Percentiles rank a stretch among this genome's conserved stretches.
phyloP scores from a whole-genome alignment of 2,329 filamentous ascomycete genomes.

The Coniochaeta ligniaria region DNA sequence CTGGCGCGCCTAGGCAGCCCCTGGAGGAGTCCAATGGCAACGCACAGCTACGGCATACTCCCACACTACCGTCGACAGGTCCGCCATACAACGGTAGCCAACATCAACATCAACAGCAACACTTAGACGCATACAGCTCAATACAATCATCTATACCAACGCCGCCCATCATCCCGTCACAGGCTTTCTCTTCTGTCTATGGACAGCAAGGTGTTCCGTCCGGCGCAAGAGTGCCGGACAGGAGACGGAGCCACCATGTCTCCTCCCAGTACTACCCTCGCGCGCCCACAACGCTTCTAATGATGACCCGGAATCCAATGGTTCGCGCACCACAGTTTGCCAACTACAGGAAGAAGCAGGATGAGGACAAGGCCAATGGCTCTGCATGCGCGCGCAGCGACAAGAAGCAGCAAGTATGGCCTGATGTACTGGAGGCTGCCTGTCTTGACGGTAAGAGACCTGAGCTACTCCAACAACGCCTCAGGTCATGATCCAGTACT shows the following conservation, averaged over 20 bases:
- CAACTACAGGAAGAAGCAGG: slow-evolving; percentile 59
- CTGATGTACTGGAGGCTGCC: slow-evolving; percentile 55
- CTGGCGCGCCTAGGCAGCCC: slow-evolving; percentile 27
- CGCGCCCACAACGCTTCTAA: slow-evolving; percentile 8
- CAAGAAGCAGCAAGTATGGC: slow-evolving; percentile 55
- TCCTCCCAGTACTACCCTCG: background rate
- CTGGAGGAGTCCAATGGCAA: slow-evolving; percentile 47
- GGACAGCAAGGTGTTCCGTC: slow-evolving; percentile 11
- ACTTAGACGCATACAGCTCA: slow-evolving; percentile 32
- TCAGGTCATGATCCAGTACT: background rate
- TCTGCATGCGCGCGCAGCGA: slow-evolving; percentile 37
- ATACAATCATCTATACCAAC: slow-evolving; percentile 31
- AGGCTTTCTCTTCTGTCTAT: slow-evolving; percentile 43
- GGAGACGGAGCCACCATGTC: background rate
- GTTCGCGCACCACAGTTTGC: slow-evolving; percentile 56
- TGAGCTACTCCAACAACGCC: background rate
- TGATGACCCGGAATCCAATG: slow-evolving; percentile 44
- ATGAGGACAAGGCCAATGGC: slow-evolving; percentile 25
- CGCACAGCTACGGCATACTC: slow-evolving; percentile 30
- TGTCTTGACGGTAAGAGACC: slow-evolving; percentile 56
- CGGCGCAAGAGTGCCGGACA: background rate
- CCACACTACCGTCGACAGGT: slow-evolving; percentile 3
- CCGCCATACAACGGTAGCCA: background rate
- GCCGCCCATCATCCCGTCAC: slow-evolving; percentile 40
- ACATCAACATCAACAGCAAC: slow-evolving; percentile 9